Percentiles rank a stretch among this genome's conserved stretches.
These are phyloP conservation scores for Clarireedia paspali DNA, from an alignment of 2,329 filamentous ascomycete species.

Conservation along the genomic window DNA sequence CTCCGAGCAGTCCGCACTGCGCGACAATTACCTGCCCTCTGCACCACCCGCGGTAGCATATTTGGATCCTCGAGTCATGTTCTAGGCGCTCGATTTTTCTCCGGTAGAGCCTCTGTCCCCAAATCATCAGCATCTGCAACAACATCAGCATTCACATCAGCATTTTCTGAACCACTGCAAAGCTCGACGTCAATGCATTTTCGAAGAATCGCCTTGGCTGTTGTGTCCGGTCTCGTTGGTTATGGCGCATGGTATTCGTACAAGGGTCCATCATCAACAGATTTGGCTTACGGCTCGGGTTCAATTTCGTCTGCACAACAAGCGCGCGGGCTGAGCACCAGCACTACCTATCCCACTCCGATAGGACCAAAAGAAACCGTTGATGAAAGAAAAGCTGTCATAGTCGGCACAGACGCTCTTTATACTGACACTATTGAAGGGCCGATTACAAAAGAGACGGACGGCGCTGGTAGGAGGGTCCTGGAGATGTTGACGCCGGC, in stretches of 20 bases:
- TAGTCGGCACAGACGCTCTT: slow-evolving; percentile 85
- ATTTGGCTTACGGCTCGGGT: slow-evolving; percentile 4
- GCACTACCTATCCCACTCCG: slow-evolving; percentile 18
- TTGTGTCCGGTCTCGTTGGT: slow-evolving; percentile 61
- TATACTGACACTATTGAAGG: slow-evolving; percentile 81
- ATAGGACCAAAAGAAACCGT: slow-evolving; percentile 10
- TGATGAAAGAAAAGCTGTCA: slow-evolving; percentile 58
- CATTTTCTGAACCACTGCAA: slow-evolving; percentile 13
- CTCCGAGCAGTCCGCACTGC: slow-evolving; percentile 61
- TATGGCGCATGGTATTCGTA: slow-evolving; percentile 73
- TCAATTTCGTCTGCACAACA: slow-evolving; percentile 18
- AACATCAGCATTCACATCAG: slow-evolving; percentile 20
- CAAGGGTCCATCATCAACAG: slow-evolving; percentile 33
- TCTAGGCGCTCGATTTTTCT: slow-evolving; percentile 37
- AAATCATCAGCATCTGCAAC: slow-evolving; percentile 12
- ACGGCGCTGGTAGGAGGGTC: slow-evolving; percentile 76
- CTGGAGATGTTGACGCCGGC: slow-evolving; percentile 96
- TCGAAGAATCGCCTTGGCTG: slow-evolving; percentile 57
- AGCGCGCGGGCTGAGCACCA: slow-evolving; percentile 23
- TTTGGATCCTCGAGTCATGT: slow-evolving; percentile 35
- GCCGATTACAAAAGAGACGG: slow-evolving; percentile 80
- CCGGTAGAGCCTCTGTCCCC: slow-evolving; percentile 22
- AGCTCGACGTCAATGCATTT: slow-evolving; percentile 60
- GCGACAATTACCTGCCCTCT: slow-evolving; percentile 52
- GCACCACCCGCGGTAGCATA: slow-evolving; percentile 42